Conservation (phyloP, 345 rosid genomes). For the Microthlaspi erraticum region DNA sequence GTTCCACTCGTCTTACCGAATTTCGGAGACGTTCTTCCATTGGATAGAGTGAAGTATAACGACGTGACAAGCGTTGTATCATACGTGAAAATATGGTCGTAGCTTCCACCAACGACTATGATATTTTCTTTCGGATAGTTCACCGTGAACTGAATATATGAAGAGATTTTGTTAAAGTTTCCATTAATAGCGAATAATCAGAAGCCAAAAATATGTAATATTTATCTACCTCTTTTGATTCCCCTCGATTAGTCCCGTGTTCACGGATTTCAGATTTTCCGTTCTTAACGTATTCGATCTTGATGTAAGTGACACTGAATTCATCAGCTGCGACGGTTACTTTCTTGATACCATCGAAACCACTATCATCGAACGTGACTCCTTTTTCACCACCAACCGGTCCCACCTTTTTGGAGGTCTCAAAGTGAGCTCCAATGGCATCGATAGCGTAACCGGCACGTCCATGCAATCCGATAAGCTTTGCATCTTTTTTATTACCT, state of each 20-base stretch:
- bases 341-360: slow-evolving; percentile 13
- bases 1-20: neutral
- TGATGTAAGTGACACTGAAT: slow-evolving; percentile 6
- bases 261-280: neutral
- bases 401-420: neutral
- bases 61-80: slow-evolving; percentile 18
- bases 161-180: too few species aligned
- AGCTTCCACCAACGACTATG: slow-evolving; percentile 1
- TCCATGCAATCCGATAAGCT: slow-evolving; percentile 32
- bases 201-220: neutral
- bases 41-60: neutral
- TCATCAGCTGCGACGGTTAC: neutral
- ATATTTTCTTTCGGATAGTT: neutral
- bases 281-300: slow-evolving; percentile 5
- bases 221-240: neutral
- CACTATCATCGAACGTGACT: neutral
- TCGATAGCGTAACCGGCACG: slow-evolving; percentile 9
- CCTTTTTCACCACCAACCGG: neutral
- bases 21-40: neutral
- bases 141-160: neutral
- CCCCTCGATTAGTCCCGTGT: neutral
- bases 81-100: slow-evolving; percentile 1
- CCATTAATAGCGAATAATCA: neutral
- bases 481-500: neutral
- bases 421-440: slow-evolving; percentile 36